A percentile compares a stretch with the other conserved stretches of the same genome.
These are phyloP conservation scores for Pholiota adiposa DNA, from an alignment of 1,284 basidiomycete genomes.

Conservation along the genomic window DNA sequence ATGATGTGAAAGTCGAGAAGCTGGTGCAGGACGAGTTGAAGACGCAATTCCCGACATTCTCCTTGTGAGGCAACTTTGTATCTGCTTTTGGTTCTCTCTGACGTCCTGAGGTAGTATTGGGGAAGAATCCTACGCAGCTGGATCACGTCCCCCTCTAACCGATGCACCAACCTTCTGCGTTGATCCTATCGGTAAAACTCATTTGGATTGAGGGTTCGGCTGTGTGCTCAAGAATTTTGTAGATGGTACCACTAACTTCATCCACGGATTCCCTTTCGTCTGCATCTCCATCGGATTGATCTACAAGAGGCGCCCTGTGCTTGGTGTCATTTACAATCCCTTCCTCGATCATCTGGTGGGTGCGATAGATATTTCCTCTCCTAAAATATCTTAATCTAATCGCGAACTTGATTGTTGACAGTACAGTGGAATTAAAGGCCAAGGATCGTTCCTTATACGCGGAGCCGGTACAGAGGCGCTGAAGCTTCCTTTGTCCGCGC, in stretches of 20 bases:
- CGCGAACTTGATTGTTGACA: constrained; percentile 31
- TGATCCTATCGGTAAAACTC: constrained; percentile 71
- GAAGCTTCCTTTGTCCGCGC: constrained; percentile 70
- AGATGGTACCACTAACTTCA: constrained; percentile 96
- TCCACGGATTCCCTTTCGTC: constrained; percentile 89
- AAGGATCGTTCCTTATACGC: constrained; percentile 79
- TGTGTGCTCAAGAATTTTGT: constrained; percentile 7
- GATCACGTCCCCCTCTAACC: constrained; percentile 71
- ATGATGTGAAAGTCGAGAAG: constrained; percentile 92
- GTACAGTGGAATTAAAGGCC: constrained; percentile 82
- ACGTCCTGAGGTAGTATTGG: constrained; percentile 71
- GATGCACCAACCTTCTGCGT: constrained; percentile 93
- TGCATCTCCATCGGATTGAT: constrained; percentile 94
- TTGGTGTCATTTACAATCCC: constrained; percentile 94
- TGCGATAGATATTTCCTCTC: constrained; percentile 1
- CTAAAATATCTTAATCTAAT: neutral
- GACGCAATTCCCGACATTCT: constrained; percentile 74
- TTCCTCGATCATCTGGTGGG: constrained; percentile 82
- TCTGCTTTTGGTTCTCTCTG: neutral
- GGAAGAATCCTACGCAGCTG: constrained; percentile 86
- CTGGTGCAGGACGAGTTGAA: constrained; percentile 77
- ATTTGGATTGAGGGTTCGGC: neutral
- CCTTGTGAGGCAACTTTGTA: constrained; percentile 65
- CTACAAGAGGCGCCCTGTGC: constrained; percentile 76
- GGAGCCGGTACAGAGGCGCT: constrained; percentile 51